Conservation (phyloP, 148 eudicot genomes). For the Nepenthes mirabilis region DNA sequence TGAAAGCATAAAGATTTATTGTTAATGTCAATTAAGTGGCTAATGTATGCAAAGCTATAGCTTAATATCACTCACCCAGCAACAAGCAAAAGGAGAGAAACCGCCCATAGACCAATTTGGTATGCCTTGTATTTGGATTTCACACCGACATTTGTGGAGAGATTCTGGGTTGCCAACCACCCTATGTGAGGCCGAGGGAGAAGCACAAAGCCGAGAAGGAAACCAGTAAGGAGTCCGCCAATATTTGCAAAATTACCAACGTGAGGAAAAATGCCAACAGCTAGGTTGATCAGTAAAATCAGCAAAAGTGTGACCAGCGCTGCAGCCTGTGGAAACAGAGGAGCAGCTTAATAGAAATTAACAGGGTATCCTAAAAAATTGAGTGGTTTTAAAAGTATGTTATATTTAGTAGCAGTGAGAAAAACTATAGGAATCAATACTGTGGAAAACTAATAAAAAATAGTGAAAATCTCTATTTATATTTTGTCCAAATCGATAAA, state of each 20-base stretch:
- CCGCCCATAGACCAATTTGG: constrained; percentile 38
- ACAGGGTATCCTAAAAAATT: no score
- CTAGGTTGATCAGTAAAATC: constrained; percentile 34
- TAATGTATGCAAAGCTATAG: not conserved
- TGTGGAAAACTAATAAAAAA: no score
- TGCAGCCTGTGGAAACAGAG: constrained; percentile 22
- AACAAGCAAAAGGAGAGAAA: constrained; percentile 45
- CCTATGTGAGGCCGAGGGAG: constrained; percentile 54
- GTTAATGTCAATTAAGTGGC: no score
- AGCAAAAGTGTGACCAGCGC: constrained; percentile 37
- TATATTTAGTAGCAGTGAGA: no score
- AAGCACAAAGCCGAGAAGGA: constrained; percentile 66
- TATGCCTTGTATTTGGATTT: constrained; percentile 50
- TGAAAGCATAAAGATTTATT: no score
- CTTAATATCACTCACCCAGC: constrained; percentile 40
- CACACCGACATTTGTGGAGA: constrained; percentile 21
- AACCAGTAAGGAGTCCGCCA: constrained; percentile 60
- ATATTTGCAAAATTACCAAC: constrained; percentile 54
- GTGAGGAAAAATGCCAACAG: constrained; percentile 53
- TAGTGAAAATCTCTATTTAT: no score
- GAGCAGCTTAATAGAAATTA: no score
- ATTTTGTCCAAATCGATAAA: no score
- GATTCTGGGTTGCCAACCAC: constrained; percentile 32
- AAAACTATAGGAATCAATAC: no score
- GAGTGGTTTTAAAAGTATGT: no score